Evolutionary conservation across 2,329 filamentous ascomycete species (phyloP).

Genomic region (Fusarium compactum): DNA sequence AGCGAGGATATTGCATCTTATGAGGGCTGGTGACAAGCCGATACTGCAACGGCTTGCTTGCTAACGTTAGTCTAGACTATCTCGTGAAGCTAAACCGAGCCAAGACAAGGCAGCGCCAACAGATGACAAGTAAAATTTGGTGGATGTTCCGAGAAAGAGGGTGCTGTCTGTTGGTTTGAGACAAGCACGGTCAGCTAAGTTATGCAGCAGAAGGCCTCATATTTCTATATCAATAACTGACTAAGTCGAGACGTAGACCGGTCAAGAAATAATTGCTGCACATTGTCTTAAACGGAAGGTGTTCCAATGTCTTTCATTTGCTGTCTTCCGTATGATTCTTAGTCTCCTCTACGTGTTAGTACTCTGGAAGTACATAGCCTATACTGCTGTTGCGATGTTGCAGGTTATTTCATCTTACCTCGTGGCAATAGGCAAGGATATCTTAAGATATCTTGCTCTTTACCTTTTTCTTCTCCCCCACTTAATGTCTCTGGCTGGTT

Average conservation of each 20-base stretch:
- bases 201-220: conserved; percentile 31
- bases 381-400: background rate
- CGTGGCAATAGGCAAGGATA: conserved; percentile 17
- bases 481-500: conserved; percentile 6
- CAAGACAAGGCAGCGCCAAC: background rate
- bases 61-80: background rate
- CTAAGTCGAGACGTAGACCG: conserved; percentile 25
- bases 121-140: background rate
- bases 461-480: background rate
- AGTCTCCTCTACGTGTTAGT: background rate
- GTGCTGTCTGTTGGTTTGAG: conserved; percentile 17
- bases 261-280: conserved; percentile 17
- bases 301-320: background rate
- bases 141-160: background rate
- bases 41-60: background rate
- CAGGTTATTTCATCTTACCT: conserved; percentile 11
- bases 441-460: conserved; percentile 2
- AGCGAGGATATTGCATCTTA: background rate
- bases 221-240: conserved; percentile 21
- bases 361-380: background rate
- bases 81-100: background rate
- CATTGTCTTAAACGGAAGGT: conserved; percentile 7
- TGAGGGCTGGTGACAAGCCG: conserved; percentile 8
- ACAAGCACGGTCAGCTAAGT: conserved; percentile 16
- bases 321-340: background rate